Evolutionary conservation across 768 basidiomycete genomes (phyloP).

Genomic region (Xerocomellus intermedius): DNA sequence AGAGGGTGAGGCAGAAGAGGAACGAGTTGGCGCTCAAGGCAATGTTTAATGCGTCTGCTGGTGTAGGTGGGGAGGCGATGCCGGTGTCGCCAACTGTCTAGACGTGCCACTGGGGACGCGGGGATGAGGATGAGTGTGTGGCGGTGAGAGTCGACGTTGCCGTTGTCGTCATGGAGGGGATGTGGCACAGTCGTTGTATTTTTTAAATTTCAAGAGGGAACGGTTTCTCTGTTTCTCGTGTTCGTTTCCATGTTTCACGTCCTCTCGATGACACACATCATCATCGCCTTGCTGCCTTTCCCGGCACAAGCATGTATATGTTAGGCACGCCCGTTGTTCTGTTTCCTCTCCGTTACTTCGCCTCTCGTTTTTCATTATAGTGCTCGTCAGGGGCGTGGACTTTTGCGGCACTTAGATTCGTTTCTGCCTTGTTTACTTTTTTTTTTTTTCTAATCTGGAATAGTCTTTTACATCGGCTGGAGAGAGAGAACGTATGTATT

Average conservation of each 20-base stretch:
- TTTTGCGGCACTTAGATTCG: too few species aligned
- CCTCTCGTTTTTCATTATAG: too few species aligned
- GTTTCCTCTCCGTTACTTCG: too few species aligned
- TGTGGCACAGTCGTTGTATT: background rate
- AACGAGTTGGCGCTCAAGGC: constrained; percentile 85
- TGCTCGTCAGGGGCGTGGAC: too few species aligned
- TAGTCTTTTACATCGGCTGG: too few species aligned
- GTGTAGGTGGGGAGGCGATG: constrained; percentile 1
- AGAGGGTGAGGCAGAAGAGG: constrained; percentile 81
- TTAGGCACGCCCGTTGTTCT: too few species aligned
- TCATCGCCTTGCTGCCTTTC: background rate
- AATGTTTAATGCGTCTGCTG: constrained; percentile 59
- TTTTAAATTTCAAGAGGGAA: background rate
- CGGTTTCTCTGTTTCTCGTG: background rate
- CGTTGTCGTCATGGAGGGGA: background rate
- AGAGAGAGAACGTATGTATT: too few species aligned
- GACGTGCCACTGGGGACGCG: background rate
- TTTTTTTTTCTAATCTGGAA: too few species aligned
- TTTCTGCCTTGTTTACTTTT: too few species aligned
- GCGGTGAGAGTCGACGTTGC: background rate
- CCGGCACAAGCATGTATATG: too few species aligned
- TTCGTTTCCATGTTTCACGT: background rate
- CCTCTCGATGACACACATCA: background rate
- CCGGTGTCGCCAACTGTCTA: constrained; percentile 9
- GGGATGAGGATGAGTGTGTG: background rate